phyloP scores from a whole-genome alignment of 768 basidiomycete species.

The Russula sp. region DNA sequence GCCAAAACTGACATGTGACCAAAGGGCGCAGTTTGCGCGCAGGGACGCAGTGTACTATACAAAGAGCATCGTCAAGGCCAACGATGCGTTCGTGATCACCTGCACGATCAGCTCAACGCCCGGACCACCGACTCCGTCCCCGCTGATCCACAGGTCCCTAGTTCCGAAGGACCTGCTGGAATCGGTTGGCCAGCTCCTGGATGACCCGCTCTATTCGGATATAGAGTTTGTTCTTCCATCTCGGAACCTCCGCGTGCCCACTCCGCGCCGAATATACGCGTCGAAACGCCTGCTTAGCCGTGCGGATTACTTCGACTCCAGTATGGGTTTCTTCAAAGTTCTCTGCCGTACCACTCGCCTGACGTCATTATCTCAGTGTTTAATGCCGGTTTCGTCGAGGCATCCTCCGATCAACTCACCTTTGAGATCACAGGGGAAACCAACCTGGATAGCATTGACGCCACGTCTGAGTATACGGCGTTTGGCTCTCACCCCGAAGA shows the following conservation, averaged over 20 bases:
- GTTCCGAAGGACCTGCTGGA: conserved; percentile 64
- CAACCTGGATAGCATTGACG: conserved; percentile 25
- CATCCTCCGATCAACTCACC: conserved; percentile 28
- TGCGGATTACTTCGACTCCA: conserved; percentile 73
- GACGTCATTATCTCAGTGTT: conserved; percentile 48
- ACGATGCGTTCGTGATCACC: conserved; percentile 66
- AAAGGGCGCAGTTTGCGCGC: conserved; percentile 72
- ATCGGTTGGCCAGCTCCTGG: conserved; percentile 64
- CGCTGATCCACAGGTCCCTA: conserved; percentile 38
- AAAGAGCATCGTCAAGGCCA: conserved; percentile 40
- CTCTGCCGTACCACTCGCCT: not conserved
- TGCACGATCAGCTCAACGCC: conserved; percentile 74
- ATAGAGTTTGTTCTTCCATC: conserved; percentile 70
- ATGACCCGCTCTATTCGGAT: conserved; percentile 81
- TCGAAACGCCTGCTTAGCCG: conserved; percentile 58
- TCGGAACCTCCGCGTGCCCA: conserved; percentile 33
- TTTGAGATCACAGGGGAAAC: conserved; percentile 25
- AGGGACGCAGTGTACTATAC: conserved; percentile 64
- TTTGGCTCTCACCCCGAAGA: conserved; percentile 36
- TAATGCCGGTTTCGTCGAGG: conserved; percentile 60
- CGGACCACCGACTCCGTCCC: conserved; percentile 39
- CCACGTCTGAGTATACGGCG: conserved; percentile 43
- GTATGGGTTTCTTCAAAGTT: conserved; percentile 23
- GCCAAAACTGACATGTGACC: not conserved
- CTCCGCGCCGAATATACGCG: conserved; percentile 51